phyloP scores from a whole-genome alignment of 2,329 filamentous ascomycete genomes.

The Fusarium sacchari region DNA sequence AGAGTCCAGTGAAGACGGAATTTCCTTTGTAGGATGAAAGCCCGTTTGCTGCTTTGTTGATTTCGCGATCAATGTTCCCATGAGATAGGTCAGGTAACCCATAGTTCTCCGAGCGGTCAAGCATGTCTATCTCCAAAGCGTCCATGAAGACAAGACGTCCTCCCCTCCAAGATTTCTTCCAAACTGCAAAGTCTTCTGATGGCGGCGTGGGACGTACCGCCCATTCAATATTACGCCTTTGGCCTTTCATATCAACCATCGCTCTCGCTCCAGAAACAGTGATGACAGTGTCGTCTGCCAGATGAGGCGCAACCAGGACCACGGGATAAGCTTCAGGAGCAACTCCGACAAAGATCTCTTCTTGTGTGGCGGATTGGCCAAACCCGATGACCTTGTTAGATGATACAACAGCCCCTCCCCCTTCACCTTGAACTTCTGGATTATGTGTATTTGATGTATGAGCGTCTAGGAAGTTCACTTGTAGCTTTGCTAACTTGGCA shows the following conservation, averaged over 20 bases:
- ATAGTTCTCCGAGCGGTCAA: slow-evolving; percentile 5
- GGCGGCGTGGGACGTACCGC: neutral
- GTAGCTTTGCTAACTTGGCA: slow-evolving; percentile 17
- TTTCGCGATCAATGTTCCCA: slow-evolving; percentile 44
- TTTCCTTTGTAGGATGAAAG: slow-evolving; percentile 38
- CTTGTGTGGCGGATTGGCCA: slow-evolving; percentile 51
- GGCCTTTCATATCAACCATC: slow-evolving; percentile 45
- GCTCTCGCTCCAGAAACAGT: slow-evolving; percentile 43
- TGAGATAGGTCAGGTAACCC: slow-evolving; percentile 43
- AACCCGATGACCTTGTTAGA: slow-evolving; percentile 50
- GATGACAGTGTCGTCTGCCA: slow-evolving; percentile 42
- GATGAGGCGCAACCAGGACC: slow-evolving; percentile 47
- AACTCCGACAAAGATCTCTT: slow-evolving; percentile 50
- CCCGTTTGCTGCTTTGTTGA: slow-evolving; percentile 44
- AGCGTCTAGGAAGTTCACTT: slow-evolving; percentile 23
- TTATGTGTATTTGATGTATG: slow-evolving; percentile 43
- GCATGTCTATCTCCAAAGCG: slow-evolving; percentile 49
- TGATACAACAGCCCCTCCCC: slow-evolving; percentile 46
- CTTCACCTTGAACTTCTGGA: slow-evolving; percentile 34
- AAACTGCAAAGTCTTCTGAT: neutral
- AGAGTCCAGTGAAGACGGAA: slow-evolving; percentile 44
- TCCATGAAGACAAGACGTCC: slow-evolving; percentile 51
- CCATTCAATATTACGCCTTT: slow-evolving; percentile 46
- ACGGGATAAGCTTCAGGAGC: slow-evolving; percentile 49
- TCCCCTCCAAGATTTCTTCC: slow-evolving; percentile 21